Evolutionary conservation across 2,329 filamentous ascomycete genomes (phyloP), one percentile per base, ranked within the genome.

Genomic region (Pestalotiopsis sp.): DNA sequence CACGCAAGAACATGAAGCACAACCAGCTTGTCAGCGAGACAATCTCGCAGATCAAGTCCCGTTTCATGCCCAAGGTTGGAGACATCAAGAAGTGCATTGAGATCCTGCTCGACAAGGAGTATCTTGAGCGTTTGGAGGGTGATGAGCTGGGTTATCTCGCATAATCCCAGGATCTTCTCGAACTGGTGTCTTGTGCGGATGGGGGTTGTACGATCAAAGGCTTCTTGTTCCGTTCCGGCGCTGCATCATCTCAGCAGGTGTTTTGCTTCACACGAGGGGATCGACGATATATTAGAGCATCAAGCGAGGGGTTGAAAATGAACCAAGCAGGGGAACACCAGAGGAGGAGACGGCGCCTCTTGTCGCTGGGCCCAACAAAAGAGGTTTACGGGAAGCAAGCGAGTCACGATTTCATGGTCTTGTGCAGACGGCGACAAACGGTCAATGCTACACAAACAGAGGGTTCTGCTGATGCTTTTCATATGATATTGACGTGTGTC

Each of bases 11-110:
- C 84, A 97, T 98, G 93, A 98, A 98, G 89, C 95, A 99, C 83
- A 91, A 92, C 70, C 92, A 96, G 78, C 91, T 99, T 13, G 94
- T 99, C 67, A 92, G 93, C 77, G 96, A 99, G 83, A 97, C 95
- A 27, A 98, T 99, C 80, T 92, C 91, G 77, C 96, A 98, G 82
- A 98, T 99, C 80, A 93, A 93, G 79, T 91, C 90, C 57, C 93
- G 96, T 56, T 99, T 99, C 82, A 91, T 94, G 68, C 96, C 96
- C 56, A 97, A 97, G 83, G 88, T 99, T 38, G 87, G 90, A 17
- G 96, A 99, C 75, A 99, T 99, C 88, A 99, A 99, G 86, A 99
- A 98, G 85, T 98, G 96, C 82, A 98, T 99, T 79, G 96, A 99
- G 82, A 97, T 97, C 72, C 87, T 99, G 56, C 91, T 99, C 72